phyloP scores from a whole-genome alignment of 331 rosid genomes.

The Quercus tomentella region DNA sequence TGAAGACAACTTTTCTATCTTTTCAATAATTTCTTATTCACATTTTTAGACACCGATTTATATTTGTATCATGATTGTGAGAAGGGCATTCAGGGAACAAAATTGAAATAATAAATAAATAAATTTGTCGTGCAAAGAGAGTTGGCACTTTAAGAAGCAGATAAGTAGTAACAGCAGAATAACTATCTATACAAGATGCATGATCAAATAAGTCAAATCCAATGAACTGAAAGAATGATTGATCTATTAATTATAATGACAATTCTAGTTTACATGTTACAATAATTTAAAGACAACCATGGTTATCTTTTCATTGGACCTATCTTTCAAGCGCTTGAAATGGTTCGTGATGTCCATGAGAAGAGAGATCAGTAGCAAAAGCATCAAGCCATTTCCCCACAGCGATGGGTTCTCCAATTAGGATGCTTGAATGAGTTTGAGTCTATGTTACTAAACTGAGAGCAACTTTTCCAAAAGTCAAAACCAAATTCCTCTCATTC shows the following conservation, averaged over 20 bases:
- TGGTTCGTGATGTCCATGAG: background rate
- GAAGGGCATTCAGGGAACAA: too few species aligned
- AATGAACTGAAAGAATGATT: background rate
- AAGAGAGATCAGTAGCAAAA: background rate
- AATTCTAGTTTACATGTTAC: background rate
- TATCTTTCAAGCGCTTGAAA: background rate
- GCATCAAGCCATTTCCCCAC: background rate
- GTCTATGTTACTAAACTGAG: background rate
- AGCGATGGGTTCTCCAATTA: background rate
- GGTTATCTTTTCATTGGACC: background rate
- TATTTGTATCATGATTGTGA: too few species aligned
- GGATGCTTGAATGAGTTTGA: background rate
- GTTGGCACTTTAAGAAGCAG: too few species aligned
- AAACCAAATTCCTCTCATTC: conserved; percentile 1
- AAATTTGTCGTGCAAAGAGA: too few species aligned
- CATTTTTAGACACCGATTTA: too few species aligned
- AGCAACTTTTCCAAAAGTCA: background rate
- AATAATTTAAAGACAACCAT: background rate
- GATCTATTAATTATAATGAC: background rate
- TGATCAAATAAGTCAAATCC: background rate
- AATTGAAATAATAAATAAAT: too few species aligned
- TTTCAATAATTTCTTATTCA: too few species aligned
- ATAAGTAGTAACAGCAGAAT: too few species aligned
- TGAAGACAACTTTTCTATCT: too few species aligned
- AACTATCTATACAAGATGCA: too few species aligned